Evolutionary conservation across 2,329 filamentous ascomycete species (phyloP).

Genomic region (Passalora sequoiae): DNA sequence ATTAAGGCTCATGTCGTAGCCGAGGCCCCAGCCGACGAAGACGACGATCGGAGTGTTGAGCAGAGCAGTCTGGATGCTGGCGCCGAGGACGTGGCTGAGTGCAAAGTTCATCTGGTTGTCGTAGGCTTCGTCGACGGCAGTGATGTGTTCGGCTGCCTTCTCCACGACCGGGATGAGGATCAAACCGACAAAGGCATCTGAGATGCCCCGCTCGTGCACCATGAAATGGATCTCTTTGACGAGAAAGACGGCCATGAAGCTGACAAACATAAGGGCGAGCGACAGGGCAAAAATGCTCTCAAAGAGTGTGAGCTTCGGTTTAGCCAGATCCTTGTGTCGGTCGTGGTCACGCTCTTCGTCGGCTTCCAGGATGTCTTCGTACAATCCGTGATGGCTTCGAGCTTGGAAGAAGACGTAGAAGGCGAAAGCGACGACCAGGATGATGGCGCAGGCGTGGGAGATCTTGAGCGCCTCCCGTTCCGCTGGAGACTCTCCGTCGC

Average conservation of each 20-base stretch:
- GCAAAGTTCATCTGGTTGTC: constrained; percentile 74
- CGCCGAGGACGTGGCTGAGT: constrained; percentile 76
- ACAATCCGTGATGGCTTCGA: constrained; percentile 70
- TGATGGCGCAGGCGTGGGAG: constrained; percentile 64
- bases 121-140: constrained; percentile 78
- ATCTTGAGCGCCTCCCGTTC: constrained; percentile 55
- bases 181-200: constrained; percentile 60
- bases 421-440: constrained; percentile 64
- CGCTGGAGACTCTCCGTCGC: constrained; percentile 40
- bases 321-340: constrained; percentile 53
- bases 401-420: constrained; percentile 65
- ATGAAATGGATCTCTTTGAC: constrained; percentile 66
- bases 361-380: constrained; percentile 65
- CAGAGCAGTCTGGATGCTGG: constrained; percentile 82
- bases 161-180: constrained; percentile 78
- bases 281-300: constrained; percentile 64
- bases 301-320: constrained; percentile 67
- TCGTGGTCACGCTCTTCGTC: constrained; percentile 67
- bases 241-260: constrained; percentile 69
- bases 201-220: constrained; percentile 46
- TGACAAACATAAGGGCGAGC: constrained; percentile 63
- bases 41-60: constrained; percentile 82
- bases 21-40: constrained; percentile 67
- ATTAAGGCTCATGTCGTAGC: constrained; percentile 65
- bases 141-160: constrained; percentile 79